These are phyloP conservation scores for Hortiboletus campestris DNA, from an alignment of 768 basidiomycete genomes.

Conservation along the genomic window DNA sequence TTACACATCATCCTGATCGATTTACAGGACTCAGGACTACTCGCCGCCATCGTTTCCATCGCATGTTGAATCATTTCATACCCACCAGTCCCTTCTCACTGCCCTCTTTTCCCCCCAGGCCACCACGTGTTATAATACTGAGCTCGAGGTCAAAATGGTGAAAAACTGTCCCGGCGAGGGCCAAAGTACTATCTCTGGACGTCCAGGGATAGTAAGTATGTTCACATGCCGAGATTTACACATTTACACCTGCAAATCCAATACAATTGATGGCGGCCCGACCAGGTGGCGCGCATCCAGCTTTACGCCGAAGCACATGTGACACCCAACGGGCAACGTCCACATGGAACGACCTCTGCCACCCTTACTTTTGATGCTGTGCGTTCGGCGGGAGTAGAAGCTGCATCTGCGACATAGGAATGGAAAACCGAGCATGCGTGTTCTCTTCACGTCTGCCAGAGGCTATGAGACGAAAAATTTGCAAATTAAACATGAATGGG, in stretches of 20 bases:
- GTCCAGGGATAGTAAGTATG: slow-evolving; percentile 7
- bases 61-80: not conserved
- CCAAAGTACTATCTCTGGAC: too few species aligned
- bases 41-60: not conserved
- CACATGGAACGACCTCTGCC: not conserved
- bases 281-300: not conserved
- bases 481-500: not conserved
- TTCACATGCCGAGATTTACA: slow-evolving; percentile 3
- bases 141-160: not conserved
- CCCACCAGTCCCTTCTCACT: too few species aligned
- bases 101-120: not conserved
- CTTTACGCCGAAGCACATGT: not conserved
- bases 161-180: not conserved
- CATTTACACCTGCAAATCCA: not conserved
- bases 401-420: not conserved
- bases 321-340: not conserved
- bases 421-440: not conserved
- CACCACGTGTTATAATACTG: not conserved
- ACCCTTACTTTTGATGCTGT: not conserved
- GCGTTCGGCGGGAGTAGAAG: not conserved
- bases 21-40: not conserved
- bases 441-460: too few species aligned
- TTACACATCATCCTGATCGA: not conserved
- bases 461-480: not conserved
- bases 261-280: not conserved